phyloP scores from a whole-genome alignment of 2,329 filamentous ascomycete genomes.

The Alternaria panax region DNA sequence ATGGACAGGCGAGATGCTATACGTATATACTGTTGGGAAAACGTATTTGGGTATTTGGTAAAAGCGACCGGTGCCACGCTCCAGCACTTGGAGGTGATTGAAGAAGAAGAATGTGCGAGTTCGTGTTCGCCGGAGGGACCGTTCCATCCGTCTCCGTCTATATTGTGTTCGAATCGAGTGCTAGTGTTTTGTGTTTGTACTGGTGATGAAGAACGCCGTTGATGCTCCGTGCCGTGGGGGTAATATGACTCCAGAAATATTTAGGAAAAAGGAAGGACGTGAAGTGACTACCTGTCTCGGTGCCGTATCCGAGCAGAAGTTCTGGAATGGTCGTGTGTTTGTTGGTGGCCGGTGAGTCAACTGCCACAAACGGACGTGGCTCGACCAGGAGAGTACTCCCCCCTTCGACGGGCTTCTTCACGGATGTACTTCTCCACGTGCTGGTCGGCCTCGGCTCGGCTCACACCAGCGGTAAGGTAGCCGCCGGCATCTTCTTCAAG shows the following conservation, averaged over 20 bases:
- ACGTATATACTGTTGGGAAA: slow-evolving; percentile 17
- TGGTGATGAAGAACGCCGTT: slow-evolving; percentile 40
- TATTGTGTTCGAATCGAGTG: slow-evolving; percentile 7
- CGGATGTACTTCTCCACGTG: slow-evolving; percentile 58
- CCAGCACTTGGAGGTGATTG: slow-evolving; percentile 48
- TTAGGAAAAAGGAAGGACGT: slow-evolving; percentile 1
- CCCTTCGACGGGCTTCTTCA: slow-evolving; percentile 52
- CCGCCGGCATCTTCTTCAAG: slow-evolving; percentile 53
- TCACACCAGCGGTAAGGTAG: slow-evolving; percentile 57
- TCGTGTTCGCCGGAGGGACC: slow-evolving; percentile 19
- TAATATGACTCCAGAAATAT: slow-evolving; percentile 21
- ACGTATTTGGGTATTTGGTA: slow-evolving; percentile 25
- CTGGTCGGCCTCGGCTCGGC: slow-evolving; percentile 46
- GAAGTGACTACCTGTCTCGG: slow-evolving; percentile 2
- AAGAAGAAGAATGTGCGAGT: slow-evolving; percentile 26
- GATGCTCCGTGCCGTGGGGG: slow-evolving; percentile 35
- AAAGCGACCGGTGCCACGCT: slow-evolving; percentile 42
- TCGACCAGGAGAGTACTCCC: slow-evolving; percentile 43
- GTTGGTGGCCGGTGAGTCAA: slow-evolving; percentile 35
- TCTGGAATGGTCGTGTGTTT: slow-evolving; percentile 7
- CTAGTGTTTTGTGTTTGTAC: slow-evolving; percentile 19
- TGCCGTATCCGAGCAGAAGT: slow-evolving; percentile 1
- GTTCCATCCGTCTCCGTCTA: slow-evolving; percentile 3
- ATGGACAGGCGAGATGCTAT: slow-evolving; percentile 34
- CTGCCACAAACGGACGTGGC: slow-evolving; percentile 40